Evolutionary conservation across 2,329 filamentous ascomycete species (phyloP), one percentile per base, ranked within the genome.

Genomic region (Nannizziopsis barbatae): DNA sequence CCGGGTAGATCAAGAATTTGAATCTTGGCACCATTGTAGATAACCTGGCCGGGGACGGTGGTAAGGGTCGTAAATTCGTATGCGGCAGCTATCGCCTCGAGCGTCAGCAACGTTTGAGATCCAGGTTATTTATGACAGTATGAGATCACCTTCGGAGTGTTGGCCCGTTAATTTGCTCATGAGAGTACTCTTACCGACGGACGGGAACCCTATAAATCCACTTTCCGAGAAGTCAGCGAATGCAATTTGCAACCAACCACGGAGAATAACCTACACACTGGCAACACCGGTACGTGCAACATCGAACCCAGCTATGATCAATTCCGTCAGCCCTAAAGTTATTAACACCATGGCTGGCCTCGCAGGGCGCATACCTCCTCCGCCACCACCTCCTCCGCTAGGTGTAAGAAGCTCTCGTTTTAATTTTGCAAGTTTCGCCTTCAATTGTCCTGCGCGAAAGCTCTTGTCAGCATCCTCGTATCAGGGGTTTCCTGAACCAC

Each of bases 51-150:
- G 37, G 92, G 92, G 42, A 98, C 92, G 40, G 90, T 95, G 32
- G 92, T 98, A 66, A 98, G 76, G 47, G 92, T 98, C 56, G 92
- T 98, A 73, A 98, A 98, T 66, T 98, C 92, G 70, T 98, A 98
- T 45, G 90, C 92, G 14, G 92, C 92, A 49, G 81, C 90, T 73
- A 54, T 49, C 54, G 30, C 36, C 2, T 33, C 27, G 4, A 18
- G 27, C 43, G 35, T 46, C 45, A 54, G 56, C 20, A 17, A 22
- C 12, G 18, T 30, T 17, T 15, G 36, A 5, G 17, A 36, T 11
- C 3, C 11, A 48, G 14, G 1, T 30, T 17, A 33, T 12, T 2
- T 27, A 7, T 7, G 7, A 17, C 8, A 12, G n/a, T 14, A 17
- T 15, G 14, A 31, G 60, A 62, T 46, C 54, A 74, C 71, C 71